Percentiles rank a stretch among this genome's conserved stretches.
Conservation (phyloP, 768 basidiomycete genomes). For the Pholiota microspora region DNA sequence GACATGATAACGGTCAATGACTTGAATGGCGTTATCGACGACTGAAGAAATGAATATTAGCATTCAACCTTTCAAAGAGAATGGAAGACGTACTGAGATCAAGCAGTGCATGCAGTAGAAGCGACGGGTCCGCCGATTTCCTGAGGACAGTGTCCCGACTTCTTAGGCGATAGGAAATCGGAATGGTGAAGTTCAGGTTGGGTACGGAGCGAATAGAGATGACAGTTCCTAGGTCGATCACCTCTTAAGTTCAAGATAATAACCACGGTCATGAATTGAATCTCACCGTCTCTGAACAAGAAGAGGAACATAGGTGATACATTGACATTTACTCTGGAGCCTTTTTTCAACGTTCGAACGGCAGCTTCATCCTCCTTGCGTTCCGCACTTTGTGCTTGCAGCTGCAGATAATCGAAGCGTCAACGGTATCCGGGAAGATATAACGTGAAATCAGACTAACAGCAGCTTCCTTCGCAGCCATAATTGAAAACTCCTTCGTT, state of each 20-base stretch:
- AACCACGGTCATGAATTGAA: background rate
- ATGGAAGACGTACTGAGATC: slow-evolving; percentile 44
- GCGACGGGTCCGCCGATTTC: slow-evolving; percentile 60
- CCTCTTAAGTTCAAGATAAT: background rate
- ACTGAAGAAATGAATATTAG: slow-evolving; percentile 32
- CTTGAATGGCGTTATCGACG: slow-evolving; percentile 66
- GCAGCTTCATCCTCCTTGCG: slow-evolving; percentile 24
- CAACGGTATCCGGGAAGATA: background rate
- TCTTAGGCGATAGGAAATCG: slow-evolving; percentile 56
- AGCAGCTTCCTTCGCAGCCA: slow-evolving; percentile 22
- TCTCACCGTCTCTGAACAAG: slow-evolving; percentile 59
- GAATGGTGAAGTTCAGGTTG: slow-evolving; percentile 46
- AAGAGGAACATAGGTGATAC: slow-evolving; percentile 67
- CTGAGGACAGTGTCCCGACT: slow-evolving; percentile 60
- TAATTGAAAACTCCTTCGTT: slow-evolving; percentile 13
- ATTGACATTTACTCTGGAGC: slow-evolving; percentile 57
- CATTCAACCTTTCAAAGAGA: background rate
- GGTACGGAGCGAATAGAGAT: slow-evolving; percentile 54
- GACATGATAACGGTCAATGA: slow-evolving; percentile 66
- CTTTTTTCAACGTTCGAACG: slow-evolving; percentile 36
- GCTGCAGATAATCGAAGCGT: slow-evolving; percentile 5
- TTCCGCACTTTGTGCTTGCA: slow-evolving; percentile 14
- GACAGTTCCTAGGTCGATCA: slow-evolving; percentile 46
- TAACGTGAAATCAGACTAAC: slow-evolving; percentile 12
- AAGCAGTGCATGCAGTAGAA: slow-evolving; percentile 67